Evolutionary conservation across 257 asterid species (phyloP).

Genomic region (Datura wrightii): DNA sequence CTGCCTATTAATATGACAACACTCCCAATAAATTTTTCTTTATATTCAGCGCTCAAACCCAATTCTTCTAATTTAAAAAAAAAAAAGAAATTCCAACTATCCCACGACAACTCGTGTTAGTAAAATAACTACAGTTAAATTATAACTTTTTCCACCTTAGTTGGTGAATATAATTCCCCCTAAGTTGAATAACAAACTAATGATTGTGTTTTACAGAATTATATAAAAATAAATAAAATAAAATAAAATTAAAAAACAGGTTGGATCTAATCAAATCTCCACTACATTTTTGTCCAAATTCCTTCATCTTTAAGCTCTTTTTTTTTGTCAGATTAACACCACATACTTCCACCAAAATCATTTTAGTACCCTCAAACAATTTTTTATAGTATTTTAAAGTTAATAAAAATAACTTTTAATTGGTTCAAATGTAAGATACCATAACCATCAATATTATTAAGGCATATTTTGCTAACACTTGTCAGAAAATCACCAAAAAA

Average conservation of each 20-base stretch:
- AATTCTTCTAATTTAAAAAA: no score
- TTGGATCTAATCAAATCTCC: constrained; percentile 55
- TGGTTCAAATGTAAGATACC: constrained; percentile 27
- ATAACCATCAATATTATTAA: neutral
- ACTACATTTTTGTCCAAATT: constrained; percentile 53
- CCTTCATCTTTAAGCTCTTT: constrained; percentile 38
- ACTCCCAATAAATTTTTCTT: no score
- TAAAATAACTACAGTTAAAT: neutral
- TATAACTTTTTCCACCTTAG: neutral
- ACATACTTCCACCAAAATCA: constrained; percentile 45
- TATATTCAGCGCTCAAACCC: no score
- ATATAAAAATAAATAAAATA: neutral
- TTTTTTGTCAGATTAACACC: constrained; percentile 38
- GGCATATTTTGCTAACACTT: constrained; percentile 34
- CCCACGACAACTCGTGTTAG: no score
- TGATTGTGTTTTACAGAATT: constrained; percentile 33
- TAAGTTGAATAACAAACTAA: constrained; percentile 21
- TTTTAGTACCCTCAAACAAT: constrained; percentile 8
- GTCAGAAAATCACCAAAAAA: constrained; percentile 48
- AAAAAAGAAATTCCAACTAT: no score
- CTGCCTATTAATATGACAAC: no score
- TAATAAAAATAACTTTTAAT: neutral
- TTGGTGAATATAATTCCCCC: constrained; percentile 3
- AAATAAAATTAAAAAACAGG: constrained; percentile 23
- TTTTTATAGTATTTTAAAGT: neutral